Percentiles rank a stretch among this genome's conserved stretches.
Conservation (phyloP, 305 asterid genomes). For the Solanum hybrid region DNA sequence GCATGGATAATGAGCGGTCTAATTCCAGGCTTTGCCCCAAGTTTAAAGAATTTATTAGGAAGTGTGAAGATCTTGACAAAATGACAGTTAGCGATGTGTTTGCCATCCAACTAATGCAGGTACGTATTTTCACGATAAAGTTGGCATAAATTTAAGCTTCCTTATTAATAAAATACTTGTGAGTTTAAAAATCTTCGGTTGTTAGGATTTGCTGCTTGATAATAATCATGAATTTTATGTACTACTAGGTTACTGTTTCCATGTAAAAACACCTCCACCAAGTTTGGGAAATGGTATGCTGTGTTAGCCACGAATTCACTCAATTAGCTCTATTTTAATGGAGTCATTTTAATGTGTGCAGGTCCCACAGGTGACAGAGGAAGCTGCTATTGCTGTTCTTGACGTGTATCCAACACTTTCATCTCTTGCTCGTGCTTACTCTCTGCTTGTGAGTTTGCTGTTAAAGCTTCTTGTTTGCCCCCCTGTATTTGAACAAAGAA, state of each 20-base stretch:
- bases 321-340: not conserved
- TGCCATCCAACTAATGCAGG: slow-evolving; percentile 96
- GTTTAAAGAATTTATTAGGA: slow-evolving; percentile 53
- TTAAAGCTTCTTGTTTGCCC: not conserved
- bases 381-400: slow-evolving; percentile 69
- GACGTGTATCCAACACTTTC: slow-evolving; percentile 76
- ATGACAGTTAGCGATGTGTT: slow-evolving; percentile 85
- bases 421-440: slow-evolving; percentile 78
- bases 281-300: not conserved
- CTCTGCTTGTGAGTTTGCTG: slow-evolving; percentile 56
- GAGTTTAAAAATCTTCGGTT: not conserved
- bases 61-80: slow-evolving; percentile 75
- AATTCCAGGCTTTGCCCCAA: slow-evolving; percentile 44
- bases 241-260: not conserved
- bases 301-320: not conserved
- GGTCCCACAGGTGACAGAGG: slow-evolving; percentile 97
- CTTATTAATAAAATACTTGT: not conserved
- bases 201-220: not conserved
- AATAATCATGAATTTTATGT: not conserved
- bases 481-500: not conserved
- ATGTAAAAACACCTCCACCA: not conserved
- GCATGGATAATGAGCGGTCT: slow-evolving; percentile 39
- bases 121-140: slow-evolving; percentile 8
- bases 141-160: not conserved
- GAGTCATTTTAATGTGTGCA: slow-evolving; percentile 21